Evolutionary conservation across 176 grass and related monocot genomes (phyloP).

Genomic region (Avena sativa): DNA sequence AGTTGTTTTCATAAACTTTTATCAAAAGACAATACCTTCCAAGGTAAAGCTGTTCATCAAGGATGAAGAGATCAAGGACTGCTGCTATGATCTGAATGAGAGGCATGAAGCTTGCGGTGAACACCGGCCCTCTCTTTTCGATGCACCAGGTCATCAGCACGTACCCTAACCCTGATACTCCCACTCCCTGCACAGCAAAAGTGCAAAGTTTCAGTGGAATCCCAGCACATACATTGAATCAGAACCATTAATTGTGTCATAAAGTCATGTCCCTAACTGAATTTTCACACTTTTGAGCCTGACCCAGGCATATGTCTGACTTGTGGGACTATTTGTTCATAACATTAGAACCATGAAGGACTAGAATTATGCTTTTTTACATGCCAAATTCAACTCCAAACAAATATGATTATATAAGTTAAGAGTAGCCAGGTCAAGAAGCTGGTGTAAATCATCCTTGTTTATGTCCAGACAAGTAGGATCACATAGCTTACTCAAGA

Average conservation of each 20-base stretch:
- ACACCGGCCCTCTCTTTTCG: conserved; percentile 67
- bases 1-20: not conserved
- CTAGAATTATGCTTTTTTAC: not conserved
- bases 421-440: not conserved
- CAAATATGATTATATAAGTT: not conserved
- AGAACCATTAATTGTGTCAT: not conserved
- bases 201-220: conserved; percentile 21
- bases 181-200: conserved; percentile 52
- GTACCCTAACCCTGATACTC: conserved; percentile 63
- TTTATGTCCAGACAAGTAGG: not conserved
- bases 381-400: not conserved
- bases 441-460: not conserved
- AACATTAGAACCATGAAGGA: not conserved
- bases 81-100: conserved; percentile 73
- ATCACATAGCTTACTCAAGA: conserved; percentile 7
- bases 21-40: conserved; percentile 55
- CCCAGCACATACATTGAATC: not conserved
- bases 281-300: not conserved
- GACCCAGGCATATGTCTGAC: not conserved
- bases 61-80: conserved; percentile 57
- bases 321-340: not conserved
- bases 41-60: conserved; percentile 63
- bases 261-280: conserved; percentile 11
- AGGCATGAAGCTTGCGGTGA: conserved; percentile 75
- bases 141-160: conserved; percentile 77